phyloP scores from a whole-genome alignment of 2,329 filamentous ascomycete genomes.

The Aureobasidium sp. region DNA sequence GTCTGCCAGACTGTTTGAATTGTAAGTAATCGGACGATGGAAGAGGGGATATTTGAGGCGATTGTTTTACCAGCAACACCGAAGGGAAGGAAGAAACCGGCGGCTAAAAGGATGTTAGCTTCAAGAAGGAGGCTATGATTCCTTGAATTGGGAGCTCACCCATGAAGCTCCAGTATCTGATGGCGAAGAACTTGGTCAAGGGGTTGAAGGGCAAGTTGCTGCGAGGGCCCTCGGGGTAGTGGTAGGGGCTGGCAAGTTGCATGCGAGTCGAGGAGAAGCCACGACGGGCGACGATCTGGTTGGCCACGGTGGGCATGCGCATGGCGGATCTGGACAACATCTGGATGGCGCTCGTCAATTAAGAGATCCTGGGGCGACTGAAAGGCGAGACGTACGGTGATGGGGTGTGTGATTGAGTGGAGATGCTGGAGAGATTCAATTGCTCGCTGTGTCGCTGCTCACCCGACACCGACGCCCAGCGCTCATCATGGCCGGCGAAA shows the following conservation, averaged over 20 bases:
- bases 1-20: conserved; percentile 55
- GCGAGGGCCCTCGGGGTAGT: conserved; percentile 95
- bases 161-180: conserved; percentile 79
- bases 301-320: conserved; percentile 54
- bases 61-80: conserved; percentile 51
- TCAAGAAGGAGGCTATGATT: neutral
- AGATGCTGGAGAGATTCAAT: conserved; percentile 14
- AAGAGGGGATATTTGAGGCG: conserved; percentile 25
- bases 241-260: conserved; percentile 84
- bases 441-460: conserved; percentile 8
- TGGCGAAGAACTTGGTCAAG: conserved; percentile 73
- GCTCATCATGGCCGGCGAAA: conserved; percentile 1
- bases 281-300: conserved; percentile 71
- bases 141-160: conserved; percentile 38
- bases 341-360: conserved; percentile 37
- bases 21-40: conserved; percentile 22
- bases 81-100: conserved; percentile 54
- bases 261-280: conserved; percentile 88
- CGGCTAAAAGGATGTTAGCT: conserved; percentile 42
- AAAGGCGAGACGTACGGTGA: neutral
- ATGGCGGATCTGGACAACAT: conserved; percentile 67
- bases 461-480: neutral
- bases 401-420: neutral
- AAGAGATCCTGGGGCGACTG: neutral
- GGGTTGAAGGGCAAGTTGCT: conserved; percentile 97